Conservation (phyloP, 257 asterid genomes). For the Nicotiana otophora region DNA sequence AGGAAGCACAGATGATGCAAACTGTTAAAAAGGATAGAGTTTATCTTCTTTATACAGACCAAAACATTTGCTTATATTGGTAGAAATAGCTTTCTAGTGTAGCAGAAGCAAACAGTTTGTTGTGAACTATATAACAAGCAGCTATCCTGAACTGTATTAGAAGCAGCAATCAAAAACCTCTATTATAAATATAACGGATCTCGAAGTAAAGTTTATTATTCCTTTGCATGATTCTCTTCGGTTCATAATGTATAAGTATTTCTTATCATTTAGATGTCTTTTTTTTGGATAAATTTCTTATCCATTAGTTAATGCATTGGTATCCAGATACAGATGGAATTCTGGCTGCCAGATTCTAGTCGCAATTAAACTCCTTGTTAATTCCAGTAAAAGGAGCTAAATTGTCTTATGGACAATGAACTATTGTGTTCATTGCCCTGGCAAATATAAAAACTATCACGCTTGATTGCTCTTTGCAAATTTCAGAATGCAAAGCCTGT, state of each 20-base stretch:
- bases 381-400: background rate
- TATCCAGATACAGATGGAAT: background rate
- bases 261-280: background rate
- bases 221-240: background rate
- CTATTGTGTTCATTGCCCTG: background rate
- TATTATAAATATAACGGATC: background rate
- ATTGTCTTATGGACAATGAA: background rate
- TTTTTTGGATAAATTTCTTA: background rate
- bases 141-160: background rate
- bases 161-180: background rate
- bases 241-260: background rate
- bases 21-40: background rate
- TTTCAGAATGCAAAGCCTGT: background rate
- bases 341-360: background rate
- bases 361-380: background rate
- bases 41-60: background rate
- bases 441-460: background rate
- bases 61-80: background rate
- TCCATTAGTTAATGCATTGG: background rate
- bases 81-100: background rate
- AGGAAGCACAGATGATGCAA: background rate
- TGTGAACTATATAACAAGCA: background rate
- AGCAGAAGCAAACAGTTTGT: constrained; percentile 1
- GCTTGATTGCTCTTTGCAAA: background rate
- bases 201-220: background rate